A percentile compares a stretch with the other conserved stretches of the same genome.
phyloP scores from a whole-genome alignment of 163 green algal genomes.

The Chlorella variabilis region DNA sequence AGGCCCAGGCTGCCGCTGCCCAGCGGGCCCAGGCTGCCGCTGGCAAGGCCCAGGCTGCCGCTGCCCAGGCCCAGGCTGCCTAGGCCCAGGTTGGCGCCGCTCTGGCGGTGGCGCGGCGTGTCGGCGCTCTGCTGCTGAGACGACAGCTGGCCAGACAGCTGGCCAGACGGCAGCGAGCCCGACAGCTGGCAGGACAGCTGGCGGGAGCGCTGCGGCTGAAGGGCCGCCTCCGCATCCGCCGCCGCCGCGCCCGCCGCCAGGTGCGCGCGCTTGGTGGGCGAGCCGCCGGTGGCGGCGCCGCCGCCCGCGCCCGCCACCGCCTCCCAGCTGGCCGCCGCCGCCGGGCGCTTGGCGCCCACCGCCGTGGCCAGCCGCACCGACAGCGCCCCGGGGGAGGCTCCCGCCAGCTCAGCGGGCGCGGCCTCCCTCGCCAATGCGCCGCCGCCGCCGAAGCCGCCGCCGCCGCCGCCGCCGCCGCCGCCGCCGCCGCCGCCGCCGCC shows the following conservation, averaged over 20 bases:
- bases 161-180: background rate
- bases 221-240: background rate
- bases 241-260: background rate
- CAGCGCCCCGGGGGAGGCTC: background rate
- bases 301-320: background rate
- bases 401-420: no score
- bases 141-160: background rate
- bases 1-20: background rate
- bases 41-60: background rate
- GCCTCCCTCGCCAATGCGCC: no score
- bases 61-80: background rate
- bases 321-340: no score
- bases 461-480: no score
- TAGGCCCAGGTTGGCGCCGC: background rate
- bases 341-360: background rate
- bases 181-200: background rate
- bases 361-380: background rate
- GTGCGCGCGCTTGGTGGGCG: conserved; percentile 12
- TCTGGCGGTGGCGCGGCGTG: background rate
- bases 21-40: background rate
- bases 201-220: background rate
- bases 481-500: no score
- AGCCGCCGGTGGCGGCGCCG: background rate
- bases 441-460: no score
- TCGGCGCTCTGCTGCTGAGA: background rate